Evolutionary conservation across 441 rosid genomes (phyloP), one percentile per base, ranked within the genome.

Genomic region (Erysimum cheiri): DNA sequence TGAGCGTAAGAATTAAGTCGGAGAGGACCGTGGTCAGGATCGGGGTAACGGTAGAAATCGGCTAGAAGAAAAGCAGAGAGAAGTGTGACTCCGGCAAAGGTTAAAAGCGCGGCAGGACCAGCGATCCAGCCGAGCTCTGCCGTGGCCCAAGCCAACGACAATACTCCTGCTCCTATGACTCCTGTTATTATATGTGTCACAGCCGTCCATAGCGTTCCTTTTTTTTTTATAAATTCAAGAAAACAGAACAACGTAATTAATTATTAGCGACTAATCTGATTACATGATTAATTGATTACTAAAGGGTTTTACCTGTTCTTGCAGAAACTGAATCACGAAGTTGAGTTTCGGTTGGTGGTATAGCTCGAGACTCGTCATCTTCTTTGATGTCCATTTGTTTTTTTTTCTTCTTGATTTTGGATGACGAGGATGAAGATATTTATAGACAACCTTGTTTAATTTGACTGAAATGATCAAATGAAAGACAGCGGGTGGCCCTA

Each of bases 81-180:
- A 37, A 82, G 36, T 56, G 92, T 82, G 35, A 83, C 55, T 31
- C 59, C 79, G 0, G 93, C 88, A 49, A 90, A 88, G 46, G 40
- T 48, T 29, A 84, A 0, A 48, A 85, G 50, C 50, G 77, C 37
- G 0, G 70, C 32, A 12, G 96, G 93, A 67, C 92, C 92, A 10
- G 80, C 87, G 40, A 88, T 72, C 93, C 96, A 88, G 7, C 93
- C 93, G 0, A 90, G 83, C 71, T 86, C 87, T 6, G 92, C 85
- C 10, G 67, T 72, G 70, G 89, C 82, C 93, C 93, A 90, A 22
- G 92, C 87, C 8, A 90, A 80, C 0, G 96, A 90, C 40, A 88
- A 72, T 39, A 90, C 93, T 57, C 93, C 96, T 28, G 92, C 87
- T 31, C 92, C 92, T 5, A 90, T 83, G 57, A 88, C 90, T 52